These are phyloP conservation scores for Cenchrus fungigraminus DNA, from an alignment of 176 grass and related monocot species.

Conservation along the genomic window DNA sequence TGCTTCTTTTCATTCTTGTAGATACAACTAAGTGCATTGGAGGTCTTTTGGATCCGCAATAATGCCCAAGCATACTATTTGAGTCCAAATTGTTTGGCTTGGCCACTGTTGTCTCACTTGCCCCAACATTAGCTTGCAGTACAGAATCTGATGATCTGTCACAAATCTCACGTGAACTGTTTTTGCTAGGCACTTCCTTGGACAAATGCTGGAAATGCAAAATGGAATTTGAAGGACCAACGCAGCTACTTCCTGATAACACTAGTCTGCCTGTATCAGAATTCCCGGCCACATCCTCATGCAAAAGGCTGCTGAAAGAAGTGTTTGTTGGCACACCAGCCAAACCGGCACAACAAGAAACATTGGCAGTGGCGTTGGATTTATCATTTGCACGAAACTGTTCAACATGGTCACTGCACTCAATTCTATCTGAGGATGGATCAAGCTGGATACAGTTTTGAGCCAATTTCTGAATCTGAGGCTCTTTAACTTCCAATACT, in stretches of 20 bases:
- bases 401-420: constrained; percentile 32
- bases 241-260: constrained; percentile 15
- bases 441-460: constrained; percentile 32
- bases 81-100: constrained; percentile 15
- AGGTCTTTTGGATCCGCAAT: constrained; percentile 32
- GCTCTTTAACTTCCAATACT: constrained; percentile 20
- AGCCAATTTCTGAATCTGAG: constrained; percentile 28
- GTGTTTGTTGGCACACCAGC: not conserved
- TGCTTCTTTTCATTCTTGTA: constrained; percentile 53
- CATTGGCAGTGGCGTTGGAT: constrained; percentile 22
- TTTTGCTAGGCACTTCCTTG: constrained; percentile 35
- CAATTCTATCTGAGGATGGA: constrained; percentile 28
- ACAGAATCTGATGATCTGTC: constrained; percentile 25
- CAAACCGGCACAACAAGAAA: constrained; percentile 27
- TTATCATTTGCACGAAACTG: constrained; percentile 22
- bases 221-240: constrained; percentile 24
- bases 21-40: constrained; percentile 50
- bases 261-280: constrained; percentile 5
- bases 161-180: constrained; percentile 12
- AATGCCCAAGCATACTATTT: constrained; percentile 16
- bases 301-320: not conserved
- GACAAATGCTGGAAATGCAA: constrained; percentile 10
- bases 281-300: constrained; percentile 29
- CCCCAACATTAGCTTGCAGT: constrained; percentile 24
- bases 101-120: constrained; percentile 23